Conservation (phyloP, 2,329 filamentous ascomycete species). For the Diaporthe caulivora region DNA sequence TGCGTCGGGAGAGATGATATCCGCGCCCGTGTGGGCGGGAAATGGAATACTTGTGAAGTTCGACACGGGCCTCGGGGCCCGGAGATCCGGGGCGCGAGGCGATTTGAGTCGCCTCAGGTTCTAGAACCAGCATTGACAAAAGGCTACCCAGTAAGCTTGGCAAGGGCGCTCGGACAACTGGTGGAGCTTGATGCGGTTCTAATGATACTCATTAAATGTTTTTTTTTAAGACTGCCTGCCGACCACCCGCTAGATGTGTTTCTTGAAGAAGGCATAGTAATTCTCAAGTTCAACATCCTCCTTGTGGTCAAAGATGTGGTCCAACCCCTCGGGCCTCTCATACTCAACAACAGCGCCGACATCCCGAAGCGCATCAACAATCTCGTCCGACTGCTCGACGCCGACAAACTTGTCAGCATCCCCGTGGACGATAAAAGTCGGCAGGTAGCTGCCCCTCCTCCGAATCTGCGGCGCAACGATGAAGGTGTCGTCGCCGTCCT, state of each 20-base stretch:
- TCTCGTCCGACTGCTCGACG: slow-evolving; percentile 20
- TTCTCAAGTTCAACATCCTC: slow-evolving; percentile 3
- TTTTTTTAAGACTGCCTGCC: too few species aligned
- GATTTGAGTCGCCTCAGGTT: neutral
- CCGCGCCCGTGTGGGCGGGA: neutral
- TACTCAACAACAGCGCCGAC: neutral
- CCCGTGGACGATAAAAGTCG: slow-evolving; percentile 19
- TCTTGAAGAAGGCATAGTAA: slow-evolving; percentile 15
- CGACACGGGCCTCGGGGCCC: neutral
- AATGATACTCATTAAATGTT: too few species aligned
- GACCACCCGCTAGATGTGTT: neutral
- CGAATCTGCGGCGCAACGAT: slow-evolving; percentile 20
- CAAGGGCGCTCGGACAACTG: neutral
- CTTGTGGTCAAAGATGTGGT: slow-evolving; percentile 3
- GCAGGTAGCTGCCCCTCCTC: neutral
- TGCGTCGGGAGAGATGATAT: neutral
- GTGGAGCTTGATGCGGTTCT: too few species aligned
- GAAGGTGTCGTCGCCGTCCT: neutral
- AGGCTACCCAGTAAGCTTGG: neutral
- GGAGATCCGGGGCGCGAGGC: neutral
- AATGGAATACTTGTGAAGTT: too few species aligned
- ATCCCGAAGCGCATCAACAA: slow-evolving; percentile 4
- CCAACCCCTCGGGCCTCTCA: slow-evolving; percentile 8
- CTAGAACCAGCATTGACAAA: neutral
- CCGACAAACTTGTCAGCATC: slow-evolving; percentile 16